phyloP scores from a whole-genome alignment of 768 basidiomycete genomes.

The Trametes meyenii region DNA sequence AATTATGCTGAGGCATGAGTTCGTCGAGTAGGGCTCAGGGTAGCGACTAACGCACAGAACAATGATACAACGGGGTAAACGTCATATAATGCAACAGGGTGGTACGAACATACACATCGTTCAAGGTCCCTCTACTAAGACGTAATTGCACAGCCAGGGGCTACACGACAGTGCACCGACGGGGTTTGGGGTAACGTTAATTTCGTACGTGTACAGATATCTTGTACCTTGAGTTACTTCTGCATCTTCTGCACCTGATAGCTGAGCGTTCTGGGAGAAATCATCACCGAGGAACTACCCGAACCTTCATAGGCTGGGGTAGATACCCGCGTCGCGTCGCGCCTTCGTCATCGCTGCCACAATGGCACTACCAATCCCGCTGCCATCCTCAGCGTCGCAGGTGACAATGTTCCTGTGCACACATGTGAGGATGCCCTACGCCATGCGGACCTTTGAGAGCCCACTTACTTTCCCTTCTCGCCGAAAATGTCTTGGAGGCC shows the following conservation, averaged over 20 bases:
- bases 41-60: too few species aligned
- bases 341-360: constrained; percentile 96
- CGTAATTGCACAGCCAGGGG: too few species aligned
- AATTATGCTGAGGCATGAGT: too few species aligned
- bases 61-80: too few species aligned
- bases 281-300: neutral
- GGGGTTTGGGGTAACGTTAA: neutral
- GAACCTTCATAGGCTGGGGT: constrained; percentile 45
- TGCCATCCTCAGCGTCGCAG: constrained; percentile 87
- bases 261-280: neutral
- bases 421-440: neutral
- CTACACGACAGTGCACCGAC: neutral
- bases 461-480: constrained; percentile 84
- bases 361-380: constrained; percentile 95
- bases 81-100: too few species aligned
- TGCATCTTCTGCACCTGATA: neutral
- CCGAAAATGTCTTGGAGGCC: constrained; percentile 95
- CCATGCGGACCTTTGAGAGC: neutral
- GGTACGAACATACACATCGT: too few species aligned
- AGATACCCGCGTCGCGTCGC: constrained; percentile 69
- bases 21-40: too few species aligned
- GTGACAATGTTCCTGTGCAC: constrained; percentile 67
- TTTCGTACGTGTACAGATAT: neutral
- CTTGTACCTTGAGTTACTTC: neutral
- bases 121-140: too few species aligned